Conservation (phyloP, 306 rosid species). For the Urtica urens region DNA sequence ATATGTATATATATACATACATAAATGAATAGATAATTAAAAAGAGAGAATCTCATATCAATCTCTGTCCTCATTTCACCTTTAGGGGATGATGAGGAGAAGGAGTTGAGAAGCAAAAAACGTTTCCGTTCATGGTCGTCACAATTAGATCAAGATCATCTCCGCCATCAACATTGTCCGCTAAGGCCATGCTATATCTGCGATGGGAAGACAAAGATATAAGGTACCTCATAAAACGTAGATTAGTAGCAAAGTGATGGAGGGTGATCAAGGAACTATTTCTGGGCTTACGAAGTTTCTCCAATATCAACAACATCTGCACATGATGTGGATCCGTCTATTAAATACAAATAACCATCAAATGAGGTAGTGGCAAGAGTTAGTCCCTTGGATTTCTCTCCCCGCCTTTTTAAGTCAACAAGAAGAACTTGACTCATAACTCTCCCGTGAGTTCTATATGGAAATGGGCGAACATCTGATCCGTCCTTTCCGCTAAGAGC, state of each 20-base stretch:
- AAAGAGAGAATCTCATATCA: slow-evolving; percentile 13
- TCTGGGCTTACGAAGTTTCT: slow-evolving; percentile 85
- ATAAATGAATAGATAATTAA: background rate
- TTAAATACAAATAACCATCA: slow-evolving; percentile 88
- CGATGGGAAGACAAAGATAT: slow-evolving; percentile 12
- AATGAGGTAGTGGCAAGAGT: slow-evolving; percentile 86
- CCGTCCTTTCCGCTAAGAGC: slow-evolving; percentile 98
- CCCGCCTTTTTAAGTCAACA: slow-evolving; percentile 66
- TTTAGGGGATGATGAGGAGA: slow-evolving; percentile 88
- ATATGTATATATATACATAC: too few relatives aligned
- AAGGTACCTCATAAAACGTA: slow-evolving; percentile 5
- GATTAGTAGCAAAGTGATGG: slow-evolving; percentile 14
- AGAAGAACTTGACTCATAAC: slow-evolving; percentile 92
- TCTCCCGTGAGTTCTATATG: slow-evolving; percentile 86
- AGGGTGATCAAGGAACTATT: slow-evolving; percentile 9
- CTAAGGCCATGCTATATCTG: slow-evolving; percentile 98
- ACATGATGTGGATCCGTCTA: slow-evolving; percentile 93
- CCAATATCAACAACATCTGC: slow-evolving; percentile 98
- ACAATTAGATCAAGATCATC: slow-evolving; percentile 95
- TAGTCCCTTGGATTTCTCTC: slow-evolving; percentile 75
- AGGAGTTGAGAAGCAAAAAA: slow-evolving; percentile 93
- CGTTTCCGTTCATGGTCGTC: slow-evolving; percentile 94
- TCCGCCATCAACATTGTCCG: slow-evolving; percentile 98
- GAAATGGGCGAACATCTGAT: slow-evolving; percentile 60
- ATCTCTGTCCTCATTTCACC: slow-evolving; percentile 37